Evolutionary conservation across 805 yeast genomes (phyloP).

Genomic region (Jamesozyma gamospora): DNA sequence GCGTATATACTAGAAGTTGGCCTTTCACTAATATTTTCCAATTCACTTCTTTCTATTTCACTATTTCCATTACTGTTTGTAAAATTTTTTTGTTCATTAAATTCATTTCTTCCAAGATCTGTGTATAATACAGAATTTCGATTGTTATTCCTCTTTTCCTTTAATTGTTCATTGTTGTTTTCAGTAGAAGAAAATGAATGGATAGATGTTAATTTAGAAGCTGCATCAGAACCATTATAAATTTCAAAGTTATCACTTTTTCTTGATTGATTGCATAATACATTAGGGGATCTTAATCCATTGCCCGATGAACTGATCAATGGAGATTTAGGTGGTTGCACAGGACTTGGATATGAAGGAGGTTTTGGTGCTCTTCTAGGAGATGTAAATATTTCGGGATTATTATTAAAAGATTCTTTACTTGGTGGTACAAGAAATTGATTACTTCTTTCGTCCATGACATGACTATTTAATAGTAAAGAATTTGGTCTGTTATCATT

Average conservation of each 20-base stretch:
- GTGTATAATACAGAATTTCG: constrained; percentile 18
- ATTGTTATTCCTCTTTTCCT: constrained; percentile 2
- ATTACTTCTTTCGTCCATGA: constrained; percentile 1
- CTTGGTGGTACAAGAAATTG: constrained; percentile 11
- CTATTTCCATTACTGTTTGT: neutral
- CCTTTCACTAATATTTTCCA: constrained; percentile 19
- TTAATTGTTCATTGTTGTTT: neutral
- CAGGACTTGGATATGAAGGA: constrained; percentile 41
- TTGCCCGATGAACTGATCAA: constrained; percentile 3
- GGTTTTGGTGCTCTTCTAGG: constrained; percentile 72
- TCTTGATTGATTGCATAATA: neutral
- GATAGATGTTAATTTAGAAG: no score
- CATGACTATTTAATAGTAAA: constrained; percentile 9
- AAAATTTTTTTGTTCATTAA: neutral
- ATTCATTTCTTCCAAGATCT: constrained; percentile 1
- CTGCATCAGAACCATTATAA: neutral
- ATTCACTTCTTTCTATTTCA: neutral
- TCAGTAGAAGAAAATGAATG: neutral
- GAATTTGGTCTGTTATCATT: constrained; percentile 12
- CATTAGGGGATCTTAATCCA: neutral
- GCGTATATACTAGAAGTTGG: constrained; percentile 35
- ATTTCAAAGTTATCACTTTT: neutral
- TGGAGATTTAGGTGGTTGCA: constrained; percentile 30
- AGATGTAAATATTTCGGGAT: constrained; percentile 37
- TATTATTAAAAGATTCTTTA: constrained; percentile 7